Base-by-base conservation (phyloP, 441 rosid genomes). In the Gossypium schwendimanii region DNA sequence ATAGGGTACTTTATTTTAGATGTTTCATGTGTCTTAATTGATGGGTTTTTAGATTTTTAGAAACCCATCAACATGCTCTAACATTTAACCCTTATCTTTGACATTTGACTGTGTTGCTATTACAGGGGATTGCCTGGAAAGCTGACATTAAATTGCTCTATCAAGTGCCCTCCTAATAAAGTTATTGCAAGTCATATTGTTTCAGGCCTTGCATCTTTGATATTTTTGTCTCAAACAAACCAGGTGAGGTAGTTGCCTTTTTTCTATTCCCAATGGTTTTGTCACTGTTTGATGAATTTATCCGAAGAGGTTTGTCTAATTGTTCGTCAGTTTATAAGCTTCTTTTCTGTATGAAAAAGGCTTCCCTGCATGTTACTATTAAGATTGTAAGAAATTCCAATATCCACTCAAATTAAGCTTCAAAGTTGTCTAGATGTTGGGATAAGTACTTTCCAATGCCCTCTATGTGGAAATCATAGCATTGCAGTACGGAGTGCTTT, bases 131-230 rank as follows among this genome's bases (percentile, higher is more conserved):
- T 70, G 57, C 77, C 76, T 14, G 77, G 80, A 31, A 84, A 74
- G 73, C 12, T 76, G 55, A 60, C 52, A 63, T 45, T 57, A 21
- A 84, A 76, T 71, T 80, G 85, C 77, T 80, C 85, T 3, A 24
- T 50, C 39, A 78, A 83, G 63, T 75, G 77, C 45, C 53, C 72
- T 57, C n/a, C 49, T 41, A 72, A 45, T 64, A 79, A 80, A 63
- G 63, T 47, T 49, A 77, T 76, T 15, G 74, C 65, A 3, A 59
- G 66, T 70, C 74, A 63, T 74, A 50, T 81, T 10, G 73, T 87
- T 33, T 79, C 96, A 15, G 92, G 94, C 4, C 23, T 92, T 75
- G 89, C 92, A 62, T 84, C 89, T 0, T 68, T 92, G 66, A 45
- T 90, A 44, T 67, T 85, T 65, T 72, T 89, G 53, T 87, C 91